Evolutionary conservation across 2,329 filamentous ascomycete genomes (phyloP).

Genomic region (Aureobasidium sp.): DNA sequence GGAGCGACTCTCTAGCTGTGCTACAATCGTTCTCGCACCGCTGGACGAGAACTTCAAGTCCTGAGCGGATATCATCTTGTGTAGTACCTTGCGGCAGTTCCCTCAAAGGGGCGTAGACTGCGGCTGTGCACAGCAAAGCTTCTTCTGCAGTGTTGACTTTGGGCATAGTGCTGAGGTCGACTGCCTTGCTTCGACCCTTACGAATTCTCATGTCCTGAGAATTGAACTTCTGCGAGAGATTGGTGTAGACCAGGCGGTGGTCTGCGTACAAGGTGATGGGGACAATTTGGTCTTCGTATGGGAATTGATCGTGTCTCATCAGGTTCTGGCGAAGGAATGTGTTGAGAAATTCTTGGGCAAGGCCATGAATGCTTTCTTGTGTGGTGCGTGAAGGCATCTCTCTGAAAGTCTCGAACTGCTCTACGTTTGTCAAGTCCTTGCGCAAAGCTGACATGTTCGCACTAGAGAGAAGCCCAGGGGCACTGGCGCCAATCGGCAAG

Average conservation of each 20-base stretch:
- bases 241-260: conserved; percentile 46
- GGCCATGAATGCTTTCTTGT: conserved; percentile 41
- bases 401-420: conserved; percentile 47
- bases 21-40: background rate
- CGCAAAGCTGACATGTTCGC: conserved; percentile 35
- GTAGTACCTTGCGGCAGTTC: background rate
- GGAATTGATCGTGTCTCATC: conserved; percentile 32
- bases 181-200: conserved; percentile 15
- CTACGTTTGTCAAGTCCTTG: conserved; percentile 40
- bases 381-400: conserved; percentile 42
- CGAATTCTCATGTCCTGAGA: conserved; percentile 40
- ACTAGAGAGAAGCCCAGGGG: conserved; percentile 34
- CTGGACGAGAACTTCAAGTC: background rate
- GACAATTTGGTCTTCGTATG: conserved; percentile 34
- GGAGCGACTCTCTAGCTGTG: background rate
- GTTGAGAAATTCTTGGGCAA: conserved; percentile 48
- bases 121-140: background rate
- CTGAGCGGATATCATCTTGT: background rate
- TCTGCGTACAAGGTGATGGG: conserved; percentile 36
- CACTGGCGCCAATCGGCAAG: conserved; percentile 46
- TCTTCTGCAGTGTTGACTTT: background rate
- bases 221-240: conserved; percentile 46
- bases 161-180: background rate
- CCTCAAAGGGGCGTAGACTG: background rate
- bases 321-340: conserved; percentile 40